Percentiles rank a stretch among this genome's conserved stretches.
These are phyloP conservation scores for Tephrocybe sp. DNA, from an alignment of 768 basidiomycete genomes.

Conservation along the genomic window DNA sequence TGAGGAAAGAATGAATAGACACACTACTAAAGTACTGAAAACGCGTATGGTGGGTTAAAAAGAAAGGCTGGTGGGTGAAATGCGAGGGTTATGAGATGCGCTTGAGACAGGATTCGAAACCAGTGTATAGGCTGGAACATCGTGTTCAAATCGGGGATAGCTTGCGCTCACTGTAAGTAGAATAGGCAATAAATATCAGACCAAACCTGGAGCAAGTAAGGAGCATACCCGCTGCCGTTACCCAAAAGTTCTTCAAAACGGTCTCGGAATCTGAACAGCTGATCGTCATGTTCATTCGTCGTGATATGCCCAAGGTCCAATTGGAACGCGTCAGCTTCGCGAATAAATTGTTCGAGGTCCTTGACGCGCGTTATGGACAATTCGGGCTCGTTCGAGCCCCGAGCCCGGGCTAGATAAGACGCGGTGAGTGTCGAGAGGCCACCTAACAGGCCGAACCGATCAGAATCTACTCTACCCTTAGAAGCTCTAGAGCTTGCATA, in stretches of 20 bases:
- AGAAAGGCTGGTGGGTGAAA: too few relatives aligned
- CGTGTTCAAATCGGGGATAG: slow-evolving; percentile 8
- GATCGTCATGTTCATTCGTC: slow-evolving; percentile 34
- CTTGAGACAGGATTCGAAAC: too few relatives aligned
- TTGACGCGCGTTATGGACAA: slow-evolving; percentile 53
- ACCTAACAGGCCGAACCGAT: slow-evolving; percentile 34
- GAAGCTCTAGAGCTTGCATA: slow-evolving; percentile 14
- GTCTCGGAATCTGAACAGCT: slow-evolving; percentile 34
- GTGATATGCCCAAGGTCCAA: slow-evolving; percentile 54
- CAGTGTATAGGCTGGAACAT: too few relatives aligned
- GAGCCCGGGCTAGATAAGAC: slow-evolving; percentile 71
- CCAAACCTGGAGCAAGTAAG: neutral
- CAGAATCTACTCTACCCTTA: neutral
- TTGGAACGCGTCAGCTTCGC: slow-evolving; percentile 57
- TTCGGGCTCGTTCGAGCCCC: slow-evolving; percentile 73
- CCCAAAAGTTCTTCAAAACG: slow-evolving; percentile 50
- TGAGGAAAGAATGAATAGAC: too few relatives aligned
- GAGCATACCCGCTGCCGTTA: slow-evolving; percentile 34
- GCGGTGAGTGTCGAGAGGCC: slow-evolving; percentile 69
- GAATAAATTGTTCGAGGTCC: slow-evolving; percentile 67
- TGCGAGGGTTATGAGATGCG: too few relatives aligned
- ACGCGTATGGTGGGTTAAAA: neutral
- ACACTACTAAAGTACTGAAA: too few relatives aligned
- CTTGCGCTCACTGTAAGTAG: slow-evolving; percentile 18
- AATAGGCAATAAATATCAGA: neutral